Evolutionary conservation across 768 basidiomycete species (phyloP).

Genomic region (Suillus hirtellus): DNA sequence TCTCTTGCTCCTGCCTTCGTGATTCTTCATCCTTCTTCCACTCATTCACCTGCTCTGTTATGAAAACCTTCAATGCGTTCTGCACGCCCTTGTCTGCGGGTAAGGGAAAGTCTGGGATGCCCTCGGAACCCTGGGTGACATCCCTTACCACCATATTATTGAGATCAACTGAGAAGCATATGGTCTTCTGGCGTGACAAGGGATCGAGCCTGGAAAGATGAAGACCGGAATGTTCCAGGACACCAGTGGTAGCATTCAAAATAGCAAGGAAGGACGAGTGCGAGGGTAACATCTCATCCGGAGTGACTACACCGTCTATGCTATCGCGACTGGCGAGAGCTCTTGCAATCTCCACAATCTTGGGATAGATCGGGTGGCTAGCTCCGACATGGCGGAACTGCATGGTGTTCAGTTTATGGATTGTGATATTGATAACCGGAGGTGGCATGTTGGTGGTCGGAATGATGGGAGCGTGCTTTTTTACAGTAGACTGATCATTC

Average conservation of each 20-base stretch:
- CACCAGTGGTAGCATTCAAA: background rate
- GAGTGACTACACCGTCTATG: background rate
- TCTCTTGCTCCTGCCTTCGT: background rate
- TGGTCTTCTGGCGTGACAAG: conserved; percentile 3
- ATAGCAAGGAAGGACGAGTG: conserved; percentile 9
- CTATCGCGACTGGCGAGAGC: conserved; percentile 1
- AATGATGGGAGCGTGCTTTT: background rate
- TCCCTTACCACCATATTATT: conserved; percentile 3
- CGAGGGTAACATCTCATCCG: conserved; percentile 6
- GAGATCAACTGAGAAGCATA: conserved; percentile 2
- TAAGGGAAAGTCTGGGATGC: background rate
- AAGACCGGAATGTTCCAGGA: background rate
- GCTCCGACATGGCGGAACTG: conserved; percentile 8
- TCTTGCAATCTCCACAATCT: conserved; percentile 2
- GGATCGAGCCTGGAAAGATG: conserved; percentile 7
- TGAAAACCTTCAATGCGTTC: background rate
- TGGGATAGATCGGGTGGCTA: conserved; percentile 1
- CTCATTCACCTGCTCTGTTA: conserved; percentile 1
- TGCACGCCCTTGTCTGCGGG: background rate
- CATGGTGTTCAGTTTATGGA: conserved; percentile 2
- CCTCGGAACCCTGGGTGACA: conserved; percentile 1
- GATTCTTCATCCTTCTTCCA: conserved; percentile 4
- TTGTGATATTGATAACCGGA: conserved; percentile 4
- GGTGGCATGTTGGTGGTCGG: conserved; percentile 7
- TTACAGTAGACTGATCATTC: background rate